phyloP scores from a whole-genome alignment of 495 filamentous ascomycete genomes.

The Neurospora sp. region DNA sequence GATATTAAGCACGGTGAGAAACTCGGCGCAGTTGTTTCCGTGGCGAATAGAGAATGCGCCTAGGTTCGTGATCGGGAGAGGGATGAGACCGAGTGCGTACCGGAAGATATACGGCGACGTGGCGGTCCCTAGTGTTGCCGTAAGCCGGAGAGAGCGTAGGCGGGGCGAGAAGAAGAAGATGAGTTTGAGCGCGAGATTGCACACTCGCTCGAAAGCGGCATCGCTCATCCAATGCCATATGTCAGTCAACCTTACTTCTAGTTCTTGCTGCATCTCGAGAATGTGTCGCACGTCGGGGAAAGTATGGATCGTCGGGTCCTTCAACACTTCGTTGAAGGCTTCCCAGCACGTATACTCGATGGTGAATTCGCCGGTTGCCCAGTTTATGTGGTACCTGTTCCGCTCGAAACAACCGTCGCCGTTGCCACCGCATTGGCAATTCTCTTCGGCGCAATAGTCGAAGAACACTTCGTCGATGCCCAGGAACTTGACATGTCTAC shows the following conservation, averaged over 20 bases:
- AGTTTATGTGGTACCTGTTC: background rate
- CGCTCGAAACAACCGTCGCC: background rate
- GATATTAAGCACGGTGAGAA: background rate
- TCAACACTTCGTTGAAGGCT: background rate
- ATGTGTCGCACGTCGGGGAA: background rate
- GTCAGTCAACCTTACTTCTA: background rate
- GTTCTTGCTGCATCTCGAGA: background rate
- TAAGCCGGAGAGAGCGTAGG: background rate
- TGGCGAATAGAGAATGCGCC: background rate
- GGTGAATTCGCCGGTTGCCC: too few species aligned
- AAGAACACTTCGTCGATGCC: background rate
- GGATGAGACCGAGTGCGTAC: background rate
- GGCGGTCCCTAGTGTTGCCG: background rate
- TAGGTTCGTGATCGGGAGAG: background rate
- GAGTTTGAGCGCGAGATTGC: background rate
- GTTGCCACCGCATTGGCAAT: background rate
- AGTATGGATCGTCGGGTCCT: background rate
- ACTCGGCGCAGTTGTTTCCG: background rate
- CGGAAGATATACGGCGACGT: background rate
- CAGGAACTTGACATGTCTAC: fast-evolving
- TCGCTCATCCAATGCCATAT: background rate
- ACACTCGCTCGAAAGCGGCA: background rate
- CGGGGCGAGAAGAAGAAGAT: background rate
- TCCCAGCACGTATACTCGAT: too few species aligned
- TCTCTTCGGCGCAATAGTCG: background rate